These are phyloP conservation scores for Hippophae tibetana DNA, from an alignment of 306 rosid species.

Conservation along the genomic window DNA sequence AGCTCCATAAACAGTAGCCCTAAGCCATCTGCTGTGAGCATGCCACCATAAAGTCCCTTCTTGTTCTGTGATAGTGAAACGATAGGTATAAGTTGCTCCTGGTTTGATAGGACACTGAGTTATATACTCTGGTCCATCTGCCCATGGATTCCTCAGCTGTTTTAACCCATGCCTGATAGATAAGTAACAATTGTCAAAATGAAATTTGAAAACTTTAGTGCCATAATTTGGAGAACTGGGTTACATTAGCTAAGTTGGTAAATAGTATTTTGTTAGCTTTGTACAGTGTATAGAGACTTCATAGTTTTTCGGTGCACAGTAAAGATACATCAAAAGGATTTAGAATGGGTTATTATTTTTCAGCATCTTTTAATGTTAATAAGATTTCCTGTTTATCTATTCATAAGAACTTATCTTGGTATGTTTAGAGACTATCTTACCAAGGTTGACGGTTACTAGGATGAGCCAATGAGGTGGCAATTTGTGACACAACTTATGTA, in stretches of 20 bases:
- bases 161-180: constrained; percentile 72
- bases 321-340: too few species aligned
- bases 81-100: constrained; percentile 81
- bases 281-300: too few species aligned
- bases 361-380: too few species aligned
- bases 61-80: constrained; percentile 65
- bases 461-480: too few species aligned
- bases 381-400: too few species aligned
- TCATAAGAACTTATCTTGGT: too few species aligned
- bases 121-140: constrained; percentile 82
- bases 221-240: background rate
- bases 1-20: constrained; percentile 94
- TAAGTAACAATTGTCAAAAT: constrained; percentile 8
- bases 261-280: background rate
- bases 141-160: constrained; percentile 92
- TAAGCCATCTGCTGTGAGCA: constrained; percentile 77
- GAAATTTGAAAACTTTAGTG: constrained; percentile 4
- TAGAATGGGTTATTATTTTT: too few species aligned
- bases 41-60: constrained; percentile 99
- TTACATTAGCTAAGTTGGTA: too few species aligned
- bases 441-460: too few species aligned
- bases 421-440: too few species aligned
- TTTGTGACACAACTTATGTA: too few species aligned
- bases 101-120: constrained; percentile 94
- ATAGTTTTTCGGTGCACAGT: too few species aligned